Evolutionary conservation across 768 basidiomycete species (phyloP).

Genomic region (Trametes gibbosa): DNA sequence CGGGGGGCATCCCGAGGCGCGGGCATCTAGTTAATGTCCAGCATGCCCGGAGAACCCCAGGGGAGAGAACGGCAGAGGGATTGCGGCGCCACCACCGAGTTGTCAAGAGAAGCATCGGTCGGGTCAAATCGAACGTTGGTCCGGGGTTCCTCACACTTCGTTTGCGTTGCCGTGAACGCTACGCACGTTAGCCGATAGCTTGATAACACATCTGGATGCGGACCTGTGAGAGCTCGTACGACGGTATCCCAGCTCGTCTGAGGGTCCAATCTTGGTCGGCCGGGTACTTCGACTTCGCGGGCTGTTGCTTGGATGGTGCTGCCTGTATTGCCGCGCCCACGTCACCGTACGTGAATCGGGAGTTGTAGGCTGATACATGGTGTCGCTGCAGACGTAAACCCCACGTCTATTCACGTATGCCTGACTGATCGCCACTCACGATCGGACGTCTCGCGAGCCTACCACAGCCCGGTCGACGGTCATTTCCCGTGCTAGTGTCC

Average conservation of each 20-base stretch:
- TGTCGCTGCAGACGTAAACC: slow-evolving; percentile 1
- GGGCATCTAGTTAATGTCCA: neutral
- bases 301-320: too few relatives aligned
- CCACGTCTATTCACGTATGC: neutral
- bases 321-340: neutral
- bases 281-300: too few relatives aligned
- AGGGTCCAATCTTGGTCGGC: neutral
- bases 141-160: neutral
- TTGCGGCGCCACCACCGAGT: neutral
- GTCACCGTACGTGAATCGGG: slow-evolving; percentile 11
- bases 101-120: neutral
- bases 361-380: neutral
- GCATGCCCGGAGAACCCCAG: neutral
- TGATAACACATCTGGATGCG: neutral
- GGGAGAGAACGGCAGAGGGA: neutral
- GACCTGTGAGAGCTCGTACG: neutral
- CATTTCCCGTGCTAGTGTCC: slow-evolving; percentile 3
- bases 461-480: neutral
- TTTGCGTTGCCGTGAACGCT: neutral
- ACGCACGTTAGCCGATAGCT: neutral
- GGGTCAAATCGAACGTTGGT: neutral
- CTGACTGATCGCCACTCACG: neutral
- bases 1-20: neutral
- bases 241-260: neutral
- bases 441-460: neutral